Base-by-base conservation (phyloP, 345 rosid species). In the Noccaea bulbosa region DNA sequence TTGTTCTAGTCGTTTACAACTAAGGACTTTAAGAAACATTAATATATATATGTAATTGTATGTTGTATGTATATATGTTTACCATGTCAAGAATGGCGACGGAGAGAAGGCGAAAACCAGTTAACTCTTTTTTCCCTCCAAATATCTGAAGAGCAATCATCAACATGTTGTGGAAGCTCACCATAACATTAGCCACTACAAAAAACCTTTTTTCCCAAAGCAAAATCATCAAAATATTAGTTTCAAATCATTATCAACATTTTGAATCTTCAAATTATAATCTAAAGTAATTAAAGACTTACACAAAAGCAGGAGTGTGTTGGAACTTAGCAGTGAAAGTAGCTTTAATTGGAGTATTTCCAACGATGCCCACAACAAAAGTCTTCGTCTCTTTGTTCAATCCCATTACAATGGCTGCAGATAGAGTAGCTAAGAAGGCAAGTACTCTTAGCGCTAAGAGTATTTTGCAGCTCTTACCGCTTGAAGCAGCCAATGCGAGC, bases 221-320 rank as follows among this genome's bases (percentile, higher is more conserved):
- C 41, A 74, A 59, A 66, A 16, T 39, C 7, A 57, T 48, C 50
- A 45, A 46, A 38, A 47, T 8, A 37, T 52, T 58, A 59, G 34
- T 73, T 11, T 34, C 11, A 47, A 11, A 35, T 24, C 15, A 4
- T 33, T 43, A 43, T 24, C 20, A 59, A 52, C 7, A 44, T 35
- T 35, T 50, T 6, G 6, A 66, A 44, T 40, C 60, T 33, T 20
- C 60, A 10, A 15, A 24, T 9, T 34, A 14, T 41, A 4, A 8
- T 14, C 7, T 11, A n/a, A 24, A 73, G 48, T 24, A 33, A 1
- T 14, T 14, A 20, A 59, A 41, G 53, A 48, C 88, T 81, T 83
- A 94, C 99, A 94, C 90, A 65, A 86, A 86, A 2, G 99, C 99
- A 9, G 99, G 98, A 56, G 97, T 88, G 67, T 94, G 82, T 8